These are phyloP conservation scores for Aspergillus sp. DNA, from an alignment of 2,329 filamentous ascomycete species.

Conservation along the genomic window DNA sequence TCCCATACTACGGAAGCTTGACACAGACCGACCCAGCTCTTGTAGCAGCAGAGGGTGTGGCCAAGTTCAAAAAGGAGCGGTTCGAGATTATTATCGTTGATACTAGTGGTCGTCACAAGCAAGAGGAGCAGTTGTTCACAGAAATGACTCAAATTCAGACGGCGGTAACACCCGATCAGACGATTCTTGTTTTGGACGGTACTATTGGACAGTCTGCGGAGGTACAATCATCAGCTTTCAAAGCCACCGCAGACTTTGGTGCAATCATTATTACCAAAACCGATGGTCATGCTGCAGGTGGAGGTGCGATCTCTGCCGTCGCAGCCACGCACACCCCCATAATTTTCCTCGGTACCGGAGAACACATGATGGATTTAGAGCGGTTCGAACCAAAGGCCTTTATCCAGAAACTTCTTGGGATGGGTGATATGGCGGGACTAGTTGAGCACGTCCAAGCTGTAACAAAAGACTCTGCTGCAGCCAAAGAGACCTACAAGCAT, in stretches of 20 bases:
- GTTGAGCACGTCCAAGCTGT: conserved; percentile 96
- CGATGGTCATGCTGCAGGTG: conserved; percentile 90
- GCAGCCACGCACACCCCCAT: conserved; percentile 96
- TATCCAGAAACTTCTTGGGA: conserved; percentile 88
- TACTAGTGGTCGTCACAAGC: conserved; percentile 90
- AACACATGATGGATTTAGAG: conserved; percentile 95
- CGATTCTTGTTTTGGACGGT: conserved; percentile 95
- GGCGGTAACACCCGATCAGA: conserved; percentile 89
- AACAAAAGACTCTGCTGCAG: conserved; percentile 76
- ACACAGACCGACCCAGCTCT: conserved; percentile 95
- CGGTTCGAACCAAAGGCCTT: conserved; percentile 91
- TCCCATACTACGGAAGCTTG: conserved; percentile 94
- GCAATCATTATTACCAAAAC: conserved; percentile 99
- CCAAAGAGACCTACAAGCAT: conserved; percentile 98
- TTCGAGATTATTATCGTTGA: conserved; percentile 99
- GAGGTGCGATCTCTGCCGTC: conserved; percentile 95
- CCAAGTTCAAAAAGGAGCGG: conserved; percentile 97
- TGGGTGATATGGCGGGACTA: conserved; percentile 93
- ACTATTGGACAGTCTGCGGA: conserved; percentile 97
- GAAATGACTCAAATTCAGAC: conserved; percentile 97
- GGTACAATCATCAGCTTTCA: conserved; percentile 92
- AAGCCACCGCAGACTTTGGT: conserved; percentile 93
- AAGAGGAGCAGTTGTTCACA: conserved; percentile 91
- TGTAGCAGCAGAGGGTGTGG: conserved; percentile 91
- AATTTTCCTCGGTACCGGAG: conserved; percentile 95